phyloP scores from a whole-genome alignment of 2,329 filamentous ascomycete species.

The Septoria petroselini region DNA sequence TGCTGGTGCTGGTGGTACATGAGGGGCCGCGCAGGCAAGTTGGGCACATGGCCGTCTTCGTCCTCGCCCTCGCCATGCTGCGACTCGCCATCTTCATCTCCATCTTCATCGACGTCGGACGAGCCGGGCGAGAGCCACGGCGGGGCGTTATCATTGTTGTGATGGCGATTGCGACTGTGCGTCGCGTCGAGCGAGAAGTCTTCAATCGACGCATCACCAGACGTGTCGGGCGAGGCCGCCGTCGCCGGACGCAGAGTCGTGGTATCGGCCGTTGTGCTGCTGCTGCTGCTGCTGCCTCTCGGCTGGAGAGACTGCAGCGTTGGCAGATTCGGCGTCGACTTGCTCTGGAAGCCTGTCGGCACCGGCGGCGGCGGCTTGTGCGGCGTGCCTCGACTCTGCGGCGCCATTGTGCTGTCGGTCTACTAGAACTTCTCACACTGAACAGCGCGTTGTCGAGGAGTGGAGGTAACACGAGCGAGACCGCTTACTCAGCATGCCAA shows the following conservation, averaged over 20 bases:
- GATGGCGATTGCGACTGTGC: too few relatives aligned
- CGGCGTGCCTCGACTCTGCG: conserved; percentile 43
- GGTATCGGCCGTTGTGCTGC: conserved; percentile 14
- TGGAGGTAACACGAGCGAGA: background rate
- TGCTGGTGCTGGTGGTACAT: conserved; percentile 42
- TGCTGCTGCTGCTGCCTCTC: conserved; percentile 16
- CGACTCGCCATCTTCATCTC: conserved; percentile 32
- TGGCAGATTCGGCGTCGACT: conserved; percentile 48
- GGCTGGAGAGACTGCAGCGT: conserved; percentile 39
- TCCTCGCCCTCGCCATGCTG: conserved; percentile 34
- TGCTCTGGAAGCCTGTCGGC: conserved; percentile 45
- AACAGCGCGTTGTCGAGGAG: background rate
- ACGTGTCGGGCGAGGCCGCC: conserved; percentile 21
- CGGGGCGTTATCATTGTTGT: too few relatives aligned
- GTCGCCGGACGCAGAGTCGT: conserved; percentile 17
- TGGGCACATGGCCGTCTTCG: conserved; percentile 33
- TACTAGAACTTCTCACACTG: too few relatives aligned
- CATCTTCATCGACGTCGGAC: conserved; percentile 28
- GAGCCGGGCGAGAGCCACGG: conserved; percentile 32
- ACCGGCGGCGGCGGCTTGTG: conserved; percentile 30
- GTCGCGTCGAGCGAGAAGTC: conserved; percentile 38
- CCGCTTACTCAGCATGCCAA: background rate
- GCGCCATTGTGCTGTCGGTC: conserved; percentile 32
- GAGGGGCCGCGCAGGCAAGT: conserved; percentile 37
- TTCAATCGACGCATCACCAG: conserved; percentile 38